These are phyloP conservation scores for Pythium oligandrum DNA, from an alignment of 352 stramenopile genomes.

Conservation along the genomic window DNA sequence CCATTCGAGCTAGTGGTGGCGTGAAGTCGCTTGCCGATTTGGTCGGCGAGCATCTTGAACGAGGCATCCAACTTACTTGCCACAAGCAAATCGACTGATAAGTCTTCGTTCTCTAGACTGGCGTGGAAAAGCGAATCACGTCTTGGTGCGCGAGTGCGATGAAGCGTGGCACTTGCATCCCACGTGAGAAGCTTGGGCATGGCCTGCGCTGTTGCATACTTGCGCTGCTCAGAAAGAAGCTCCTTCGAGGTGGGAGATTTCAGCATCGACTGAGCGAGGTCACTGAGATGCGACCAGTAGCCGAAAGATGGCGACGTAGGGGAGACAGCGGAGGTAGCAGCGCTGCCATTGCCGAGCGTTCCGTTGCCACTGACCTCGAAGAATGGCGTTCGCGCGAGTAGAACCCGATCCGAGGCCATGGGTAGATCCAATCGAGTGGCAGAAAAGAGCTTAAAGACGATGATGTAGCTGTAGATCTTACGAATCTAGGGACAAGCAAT, in stretches of 20 bases:
- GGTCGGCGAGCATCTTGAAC: constrained; percentile 85
- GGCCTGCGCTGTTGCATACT: constrained; percentile 21
- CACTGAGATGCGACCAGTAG: constrained; percentile 70
- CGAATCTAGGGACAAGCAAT: constrained; percentile 39
- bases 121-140: constrained; percentile 64
- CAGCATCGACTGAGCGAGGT: constrained; percentile 71
- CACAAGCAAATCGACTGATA: constrained; percentile 79
- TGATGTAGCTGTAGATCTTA: constrained; percentile 83
- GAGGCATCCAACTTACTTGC: constrained; percentile 79
- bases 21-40: constrained; percentile 29
- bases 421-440: constrained; percentile 76
- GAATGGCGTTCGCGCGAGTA: constrained; percentile 69
- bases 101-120: constrained; percentile 69
- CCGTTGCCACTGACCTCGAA: constrained; percentile 32
- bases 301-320: constrained; percentile 25
- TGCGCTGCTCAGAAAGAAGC: constrained; percentile 9
- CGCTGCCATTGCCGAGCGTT: neutral
- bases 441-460: constrained; percentile 78
- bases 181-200: constrained; percentile 59
- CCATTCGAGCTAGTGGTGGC: too few species aligned
- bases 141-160: constrained; percentile 6
- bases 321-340: constrained; percentile 1
- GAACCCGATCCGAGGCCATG: constrained; percentile 62
- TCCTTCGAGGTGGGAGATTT: constrained; percentile 11
- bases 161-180: constrained; percentile 50